phyloP scores from a whole-genome alignment of 2,329 filamentous ascomycete species.

The Lachnellula suecica region DNA sequence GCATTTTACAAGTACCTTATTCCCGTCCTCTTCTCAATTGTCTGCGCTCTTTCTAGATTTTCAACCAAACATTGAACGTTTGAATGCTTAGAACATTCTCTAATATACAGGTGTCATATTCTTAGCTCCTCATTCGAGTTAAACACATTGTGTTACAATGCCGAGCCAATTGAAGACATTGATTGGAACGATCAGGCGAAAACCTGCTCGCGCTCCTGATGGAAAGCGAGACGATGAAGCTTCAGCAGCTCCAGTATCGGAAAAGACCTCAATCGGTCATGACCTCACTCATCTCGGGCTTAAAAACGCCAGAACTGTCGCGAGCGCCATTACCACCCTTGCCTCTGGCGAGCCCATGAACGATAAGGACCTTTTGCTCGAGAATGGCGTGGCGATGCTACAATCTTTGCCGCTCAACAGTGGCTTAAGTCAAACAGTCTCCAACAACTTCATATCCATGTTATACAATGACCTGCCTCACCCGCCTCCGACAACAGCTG shows the following conservation, averaged over 20 bases:
- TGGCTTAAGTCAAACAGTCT: conserved; percentile 45
- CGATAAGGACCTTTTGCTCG: conserved; percentile 46
- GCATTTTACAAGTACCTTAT: not conserved
- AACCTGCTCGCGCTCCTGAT: conserved; percentile 47
- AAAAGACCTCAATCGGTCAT: conserved; percentile 41
- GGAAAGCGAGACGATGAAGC: conserved; percentile 41
- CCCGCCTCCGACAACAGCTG: conserved; percentile 45
- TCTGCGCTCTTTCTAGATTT: not conserved
- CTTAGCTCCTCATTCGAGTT: not conserved
- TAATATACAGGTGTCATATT: not conserved
- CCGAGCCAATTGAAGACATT: conserved; percentile 39
- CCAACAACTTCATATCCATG: conserved; percentile 51
- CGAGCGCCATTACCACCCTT: conserved; percentile 40
- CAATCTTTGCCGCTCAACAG: conserved; percentile 49
- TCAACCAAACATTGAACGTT: not conserved
- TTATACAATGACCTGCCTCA: conserved; percentile 53
- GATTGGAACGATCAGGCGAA: conserved; percentile 44
- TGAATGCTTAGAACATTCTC: not conserved
- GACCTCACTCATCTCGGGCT: conserved; percentile 39
- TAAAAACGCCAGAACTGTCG: conserved; percentile 40
- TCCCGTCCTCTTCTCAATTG: not conserved
- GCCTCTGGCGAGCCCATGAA: conserved; percentile 45
- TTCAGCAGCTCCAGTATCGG: conserved; percentile 26
- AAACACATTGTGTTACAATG: conserved; percentile 19
- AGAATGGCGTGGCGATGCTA: conserved; percentile 52